Percentiles rank a stretch among this genome's conserved stretches.
Conservation (phyloP, 179 eudicot species). For the Nepenthes alata region DNA sequence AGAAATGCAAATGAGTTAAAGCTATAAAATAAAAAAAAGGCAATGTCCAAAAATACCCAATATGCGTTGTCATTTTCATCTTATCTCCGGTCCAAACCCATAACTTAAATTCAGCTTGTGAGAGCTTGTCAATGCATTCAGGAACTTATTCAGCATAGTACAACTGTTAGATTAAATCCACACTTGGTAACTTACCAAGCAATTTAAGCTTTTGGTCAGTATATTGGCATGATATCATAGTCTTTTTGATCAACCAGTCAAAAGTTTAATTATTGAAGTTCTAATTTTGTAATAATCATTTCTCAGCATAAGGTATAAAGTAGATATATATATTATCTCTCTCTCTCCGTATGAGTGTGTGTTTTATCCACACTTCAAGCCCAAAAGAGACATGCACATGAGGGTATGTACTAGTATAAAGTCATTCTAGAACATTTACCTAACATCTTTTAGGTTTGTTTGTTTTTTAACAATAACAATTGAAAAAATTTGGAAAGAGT, state of each 20-base stretch:
- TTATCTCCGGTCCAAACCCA: conserved; percentile 71
- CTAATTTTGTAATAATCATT: background rate
- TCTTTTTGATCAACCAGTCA: too few species aligned
- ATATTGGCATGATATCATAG: too few species aligned
- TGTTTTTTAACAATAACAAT: too few species aligned
- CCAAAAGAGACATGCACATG: too few species aligned
- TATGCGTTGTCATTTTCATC: conserved; percentile 59
- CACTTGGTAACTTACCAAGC: background rate
- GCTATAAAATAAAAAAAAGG: too few species aligned
- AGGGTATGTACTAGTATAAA: too few species aligned
- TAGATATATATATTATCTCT: background rate
- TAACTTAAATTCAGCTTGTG: conserved; percentile 52
- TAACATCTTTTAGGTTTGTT: too few species aligned
- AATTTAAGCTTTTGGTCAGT: too few species aligned
- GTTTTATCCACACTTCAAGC: too few species aligned
- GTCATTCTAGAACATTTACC: too few species aligned
- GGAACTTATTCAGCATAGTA: conserved; percentile 34
- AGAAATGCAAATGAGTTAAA: background rate
- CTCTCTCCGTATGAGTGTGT: background rate
- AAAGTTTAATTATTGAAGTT: background rate
- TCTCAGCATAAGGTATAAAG: background rate
- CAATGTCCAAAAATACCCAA: conserved; percentile 29
- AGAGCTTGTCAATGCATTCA: conserved; percentile 56
- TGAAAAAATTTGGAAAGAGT: too few species aligned
- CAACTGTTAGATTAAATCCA: background rate